A percentile compares a stretch with the other conserved stretches of the same genome.
Evolutionary conservation across 2,329 filamentous ascomycete genomes (phyloP).

Genomic region (Fusarium palustre): DNA sequence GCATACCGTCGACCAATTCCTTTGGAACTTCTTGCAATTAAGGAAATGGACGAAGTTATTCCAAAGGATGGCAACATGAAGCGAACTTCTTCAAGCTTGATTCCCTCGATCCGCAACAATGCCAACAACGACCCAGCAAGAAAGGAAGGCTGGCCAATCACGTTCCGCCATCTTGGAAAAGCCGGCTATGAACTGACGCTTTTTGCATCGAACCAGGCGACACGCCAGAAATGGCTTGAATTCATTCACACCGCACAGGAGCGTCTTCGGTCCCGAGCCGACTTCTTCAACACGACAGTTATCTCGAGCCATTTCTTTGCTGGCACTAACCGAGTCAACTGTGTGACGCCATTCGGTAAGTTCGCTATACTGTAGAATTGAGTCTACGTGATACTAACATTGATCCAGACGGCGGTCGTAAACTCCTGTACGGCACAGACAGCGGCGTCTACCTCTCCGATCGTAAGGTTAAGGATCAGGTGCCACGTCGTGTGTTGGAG

Average conservation of each 20-base stretch:
- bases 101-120: slow-evolving; percentile 66
- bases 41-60: slow-evolving; percentile 97
- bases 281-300: slow-evolving; percentile 84
- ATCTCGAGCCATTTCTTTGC: slow-evolving; percentile 72
- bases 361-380: slow-evolving; percentile 35
- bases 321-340: slow-evolving; percentile 86
- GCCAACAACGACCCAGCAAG: slow-evolving; percentile 66
- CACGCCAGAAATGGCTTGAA: slow-evolving; percentile 96
- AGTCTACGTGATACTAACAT: slow-evolving; percentile 34
- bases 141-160: slow-evolving; percentile 88
- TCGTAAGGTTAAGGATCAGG: slow-evolving; percentile 85
- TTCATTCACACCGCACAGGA: slow-evolving; percentile 92
- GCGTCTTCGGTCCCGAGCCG: slow-evolving; percentile 84
- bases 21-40: slow-evolving; percentile 89
- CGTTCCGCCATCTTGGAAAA: slow-evolving; percentile 95
- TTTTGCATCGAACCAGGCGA: slow-evolving; percentile 85
- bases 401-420: slow-evolving; percentile 84
- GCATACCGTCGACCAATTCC: slow-evolving; percentile 96
- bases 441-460: slow-evolving; percentile 93
- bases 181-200: slow-evolving; percentile 93
- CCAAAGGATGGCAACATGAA: slow-evolving; percentile 84
- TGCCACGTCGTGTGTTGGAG: slow-evolving; percentile 86
- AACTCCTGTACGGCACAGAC: slow-evolving; percentile 94
- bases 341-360: slow-evolving; percentile 89
- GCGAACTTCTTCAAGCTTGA: slow-evolving; percentile 86